Base-by-base conservation (phyloP, 768 basidiomycete genomes). In the Cyathus striatus region DNA sequence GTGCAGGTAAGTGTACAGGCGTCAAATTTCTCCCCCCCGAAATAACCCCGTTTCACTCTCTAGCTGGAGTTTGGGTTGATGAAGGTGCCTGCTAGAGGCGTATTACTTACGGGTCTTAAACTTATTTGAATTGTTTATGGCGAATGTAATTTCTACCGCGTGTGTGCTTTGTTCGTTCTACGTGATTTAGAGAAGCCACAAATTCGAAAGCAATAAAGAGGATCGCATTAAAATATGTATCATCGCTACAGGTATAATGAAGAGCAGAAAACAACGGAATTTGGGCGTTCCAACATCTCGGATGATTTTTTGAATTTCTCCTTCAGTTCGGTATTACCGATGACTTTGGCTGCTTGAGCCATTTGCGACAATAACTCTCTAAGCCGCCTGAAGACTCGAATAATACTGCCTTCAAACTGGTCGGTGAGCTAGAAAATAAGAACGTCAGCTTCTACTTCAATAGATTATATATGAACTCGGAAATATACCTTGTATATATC, bases 331-430 rank as follows among this genome's bases (percentile, higher is more conserved):
- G 75, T 75, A 62, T 97, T 98, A 9, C 96, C 96, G 49, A 98
- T 98, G 16, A 96, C 96, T 57, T 93, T 92, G 3, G 95, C 90
- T 1, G 90, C 93, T 54, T 87, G 81, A 12, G 83, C 81, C 96
- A 99, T 99, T 65, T 99, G 96, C 24, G 94, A 80, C 18, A 99
- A 72, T 16, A 99, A 76, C 63, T 99, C 96, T 37, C 94, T 90
- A 17, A 99, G 66, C 12, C 96, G 82, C 38, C 96, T 75, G 73
- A 99, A 99, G 5, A 93, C 93, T 43, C 96, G 86, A 57, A 98
- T 99, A 21, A 99, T 73, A 44, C 86, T 92, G 27, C 96, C 96
- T 60, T 99, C 96, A 52, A 98, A 99, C 47, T 93, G 89, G 60
- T 95, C 93, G 4, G 92, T 92, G 56, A 94, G 73, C 94, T 96